phyloP scores from a whole-genome alignment of 208 protist species.

The Trypanosoma congolense region DNA sequence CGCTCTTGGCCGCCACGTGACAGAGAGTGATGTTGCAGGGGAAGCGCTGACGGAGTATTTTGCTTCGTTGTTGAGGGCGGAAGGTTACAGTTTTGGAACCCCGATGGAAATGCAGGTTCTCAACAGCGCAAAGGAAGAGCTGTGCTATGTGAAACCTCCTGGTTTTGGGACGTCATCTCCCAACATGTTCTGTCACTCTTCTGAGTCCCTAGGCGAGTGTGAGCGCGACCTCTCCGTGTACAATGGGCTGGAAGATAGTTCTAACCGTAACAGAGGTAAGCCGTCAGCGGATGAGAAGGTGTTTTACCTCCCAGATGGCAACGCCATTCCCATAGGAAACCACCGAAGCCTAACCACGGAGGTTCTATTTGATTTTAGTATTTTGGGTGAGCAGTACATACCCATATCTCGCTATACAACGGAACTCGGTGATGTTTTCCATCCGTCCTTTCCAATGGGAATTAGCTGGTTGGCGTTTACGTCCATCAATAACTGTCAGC shows the following conservation, averaged over 20 bases:
- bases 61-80: constrained; percentile 41
- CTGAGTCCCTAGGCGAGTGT: background rate
- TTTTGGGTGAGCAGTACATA: constrained; percentile 60
- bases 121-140: constrained; percentile 87
- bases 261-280: background rate
- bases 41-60: constrained; percentile 82
- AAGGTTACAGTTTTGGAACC: constrained; percentile 89
- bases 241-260: background rate
- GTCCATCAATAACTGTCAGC: constrained; percentile 89
- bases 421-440: constrained; percentile 78
- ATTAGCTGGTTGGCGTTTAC: constrained; percentile 89
- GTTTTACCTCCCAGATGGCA: constrained; percentile 86
- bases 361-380: constrained; percentile 85
- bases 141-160: constrained; percentile 77
- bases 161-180: background rate
- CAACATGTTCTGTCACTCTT: background rate
- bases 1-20: constrained; percentile 82
- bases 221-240: constrained; percentile 1
- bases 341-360: constrained; percentile 71
- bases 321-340: constrained; percentile 63
- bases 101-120: constrained; percentile 81
- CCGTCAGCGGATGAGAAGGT: constrained; percentile 17
- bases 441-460: constrained; percentile 80
- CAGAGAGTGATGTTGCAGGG: constrained; percentile 70
- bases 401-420: constrained; percentile 71